Conservation (phyloP, 202 grass and related monocot species). For the Setaria italica region DNA sequence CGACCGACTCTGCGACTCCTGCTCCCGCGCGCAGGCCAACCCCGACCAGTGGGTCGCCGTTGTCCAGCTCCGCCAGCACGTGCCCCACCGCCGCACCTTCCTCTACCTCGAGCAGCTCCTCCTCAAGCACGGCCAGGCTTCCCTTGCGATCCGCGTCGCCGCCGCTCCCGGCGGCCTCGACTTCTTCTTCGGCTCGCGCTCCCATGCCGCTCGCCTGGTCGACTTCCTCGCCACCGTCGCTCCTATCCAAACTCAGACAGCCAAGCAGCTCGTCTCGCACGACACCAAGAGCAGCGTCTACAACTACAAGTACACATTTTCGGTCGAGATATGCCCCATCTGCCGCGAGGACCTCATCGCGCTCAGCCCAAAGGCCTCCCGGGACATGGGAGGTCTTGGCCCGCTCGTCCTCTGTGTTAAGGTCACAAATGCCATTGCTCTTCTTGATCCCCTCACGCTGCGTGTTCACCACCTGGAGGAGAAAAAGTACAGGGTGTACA, state of each 20-base stretch:
- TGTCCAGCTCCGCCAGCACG: conserved; percentile 94
- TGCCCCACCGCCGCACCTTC: conserved; percentile 84
- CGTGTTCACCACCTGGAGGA: conserved; percentile 80
- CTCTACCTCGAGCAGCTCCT: conserved; percentile 94
- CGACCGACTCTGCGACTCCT: conserved; percentile 76
- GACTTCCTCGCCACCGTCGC: conserved; percentile 80
- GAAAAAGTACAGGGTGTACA: conserved; percentile 74
- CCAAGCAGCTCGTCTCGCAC: conserved; percentile 92
- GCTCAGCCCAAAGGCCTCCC: conserved; percentile 66
- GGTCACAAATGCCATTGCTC: conserved; percentile 71
- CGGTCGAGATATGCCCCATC: conserved; percentile 91
- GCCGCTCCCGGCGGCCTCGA: conserved; percentile 63
- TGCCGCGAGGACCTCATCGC: conserved; percentile 89
- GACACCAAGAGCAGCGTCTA: conserved; percentile 76
- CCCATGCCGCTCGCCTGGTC: conserved; percentile 74
- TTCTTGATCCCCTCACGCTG: conserved; percentile 80
- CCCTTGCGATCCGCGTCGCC: conserved; percentile 69
- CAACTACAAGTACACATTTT: conserved; percentile 96
- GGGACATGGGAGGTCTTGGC: conserved; percentile 76
- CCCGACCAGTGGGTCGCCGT: conserved; percentile 88
- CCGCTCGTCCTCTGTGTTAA: conserved; percentile 84
- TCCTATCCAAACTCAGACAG: conserved; percentile 61
- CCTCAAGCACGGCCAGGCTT: conserved; percentile 79
- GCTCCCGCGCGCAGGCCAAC: conserved; percentile 78
- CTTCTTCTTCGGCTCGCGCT: conserved; percentile 84